Base-by-base conservation (phyloP, 257 asterid genomes). In the Ilex asprella region DNA sequence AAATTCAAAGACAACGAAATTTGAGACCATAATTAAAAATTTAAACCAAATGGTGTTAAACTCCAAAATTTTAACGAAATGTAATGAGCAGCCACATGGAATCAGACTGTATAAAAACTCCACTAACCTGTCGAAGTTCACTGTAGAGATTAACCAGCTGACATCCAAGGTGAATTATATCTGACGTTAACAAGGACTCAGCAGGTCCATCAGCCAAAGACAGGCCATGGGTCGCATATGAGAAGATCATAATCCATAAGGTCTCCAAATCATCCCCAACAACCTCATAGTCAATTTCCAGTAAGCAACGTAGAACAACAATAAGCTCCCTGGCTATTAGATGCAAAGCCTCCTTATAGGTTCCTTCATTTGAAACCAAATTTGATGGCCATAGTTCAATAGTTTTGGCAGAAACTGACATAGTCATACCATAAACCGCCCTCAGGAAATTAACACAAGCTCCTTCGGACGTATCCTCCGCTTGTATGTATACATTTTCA, bases 101-200 rank as follows among this genome's bases (percentile, higher is more conserved):
- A 35, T 35, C 41, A 3, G 7, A 35, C 41, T 35, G 8, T 7
- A 35, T 3, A 62, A 43, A 54, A 63, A 62, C 53, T 44, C 67
- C 70, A 73, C 87, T 70, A 63, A 92, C 97, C 99, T 92, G 97
- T 59, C 99, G 94, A 77, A 92, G 97, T 72, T 92, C 97, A 55
- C 94, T 81, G 69, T 89, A 92, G 59, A 92, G 81, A 73, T 86
- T 86, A 64, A 92, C 70, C 39, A 92, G 64, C 79, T 78, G 74
- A 82, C 96, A 85, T 53, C 91, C 82, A 55, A 92, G 82, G 64
- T 78, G 67, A 68, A 75, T 69, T 71, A 82, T 79, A 73, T 78
- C 88, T 7, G 75, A 58, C 66, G 72, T 77, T 64, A 89, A 67
- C 67, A 71, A 44, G 55, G 80, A 62, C 62, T 75, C 84, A 69